Evolutionary conservation across 352 stramenopile genomes (phyloP), one percentile per base, ranked within the genome.

Genomic region (Globisporangium solare): DNA sequence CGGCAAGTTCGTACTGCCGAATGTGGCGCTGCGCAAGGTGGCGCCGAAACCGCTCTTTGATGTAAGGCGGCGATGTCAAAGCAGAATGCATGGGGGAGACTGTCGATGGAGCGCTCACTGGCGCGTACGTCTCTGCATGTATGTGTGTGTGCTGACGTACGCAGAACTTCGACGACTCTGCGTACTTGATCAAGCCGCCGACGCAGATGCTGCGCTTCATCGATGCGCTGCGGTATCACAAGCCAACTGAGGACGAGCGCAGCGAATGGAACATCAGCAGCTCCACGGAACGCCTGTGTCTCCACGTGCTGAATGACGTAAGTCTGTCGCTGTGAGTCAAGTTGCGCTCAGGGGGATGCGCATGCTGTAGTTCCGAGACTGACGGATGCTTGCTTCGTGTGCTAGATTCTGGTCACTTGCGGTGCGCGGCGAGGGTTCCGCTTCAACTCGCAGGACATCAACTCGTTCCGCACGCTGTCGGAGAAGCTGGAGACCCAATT

Each of bases 201-300:
- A 88, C 79, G 56, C 79, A 89, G 55, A 86, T 88, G 73, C 74
- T 94, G 76, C 83, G 85, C 52, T 80, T 92, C 46, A 76, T 94
- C 45, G 85, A 94, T 56, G 73, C 70, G 8, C 63, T 94, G 56
- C 80, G 85, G n/a, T 94, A 90, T 56, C 85, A 94, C 61, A 90
- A 89, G 31, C 85, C 85, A 6, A 92, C 83, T n/a, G 43, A 67
- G 4, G 71, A 85, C 24, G 85, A 94, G 61, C 79, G 79, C 54
- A 57, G 70, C 31, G 63, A 74, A 42, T 68, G 92, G 37, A 92
- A 92, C 55, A 58, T 94, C 15, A 83, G 72, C 54, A 90, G 80
- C 54, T 79, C 76, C 41, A 84, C 67, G 0, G 85, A 93, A 60
- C 73, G 85, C 1, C 68, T 94, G 21, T 83, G 72, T 51, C 58